Percentiles rank a stretch among this genome's conserved stretches.
phyloP scores from a whole-genome alignment of 1,284 basidiomycete genomes.

The Microbotryum scabiosae region DNA sequence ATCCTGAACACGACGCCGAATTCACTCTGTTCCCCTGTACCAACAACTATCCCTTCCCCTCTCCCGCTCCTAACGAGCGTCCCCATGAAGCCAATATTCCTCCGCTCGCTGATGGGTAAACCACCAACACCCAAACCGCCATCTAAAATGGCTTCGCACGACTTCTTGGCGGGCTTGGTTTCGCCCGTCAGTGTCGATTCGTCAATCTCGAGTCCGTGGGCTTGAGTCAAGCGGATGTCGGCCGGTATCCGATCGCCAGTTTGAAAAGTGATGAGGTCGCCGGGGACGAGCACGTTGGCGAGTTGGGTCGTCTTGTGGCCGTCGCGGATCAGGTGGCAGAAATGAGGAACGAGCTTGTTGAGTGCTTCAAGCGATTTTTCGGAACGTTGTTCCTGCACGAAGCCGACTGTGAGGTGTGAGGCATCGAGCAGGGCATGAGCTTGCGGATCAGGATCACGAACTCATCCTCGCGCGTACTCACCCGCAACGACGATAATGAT shows the following conservation, averaged over 20 bases:
- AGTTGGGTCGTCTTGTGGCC: conserved; percentile 66
- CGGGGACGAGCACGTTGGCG: conserved; percentile 90
- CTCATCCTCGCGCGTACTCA: conserved; percentile 40
- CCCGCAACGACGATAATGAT: conserved; percentile 87
- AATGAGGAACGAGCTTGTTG: conserved; percentile 92
- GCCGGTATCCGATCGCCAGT: conserved; percentile 87
- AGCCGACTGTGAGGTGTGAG: conserved; percentile 83
- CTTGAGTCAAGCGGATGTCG: conserved; percentile 70
- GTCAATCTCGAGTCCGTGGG: conserved; percentile 83
- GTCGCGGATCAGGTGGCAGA: conserved; percentile 82
- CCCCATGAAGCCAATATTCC: conserved; percentile 92
- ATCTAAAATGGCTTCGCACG: conserved; percentile 49
- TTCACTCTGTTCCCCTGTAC: conserved; percentile 80
- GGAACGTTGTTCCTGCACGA: conserved; percentile 88
- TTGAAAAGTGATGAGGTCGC: conserved; percentile 82
- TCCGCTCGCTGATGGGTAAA: conserved; percentile 70
- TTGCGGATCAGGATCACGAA: too few species aligned
- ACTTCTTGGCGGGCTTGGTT: conserved; percentile 71
- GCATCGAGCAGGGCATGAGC: not conserved
- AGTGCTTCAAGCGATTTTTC: conserved; percentile 91
- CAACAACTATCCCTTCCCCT: conserved; percentile 80
- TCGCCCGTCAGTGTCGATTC: conserved; percentile 94
- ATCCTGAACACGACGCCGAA: conserved; percentile 95
- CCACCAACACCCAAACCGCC: conserved; percentile 45
- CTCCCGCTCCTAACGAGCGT: conserved; percentile 87